Conservation (phyloP, 495 filamentous ascomycete genomes). For the Penicillium crystallinum region DNA sequence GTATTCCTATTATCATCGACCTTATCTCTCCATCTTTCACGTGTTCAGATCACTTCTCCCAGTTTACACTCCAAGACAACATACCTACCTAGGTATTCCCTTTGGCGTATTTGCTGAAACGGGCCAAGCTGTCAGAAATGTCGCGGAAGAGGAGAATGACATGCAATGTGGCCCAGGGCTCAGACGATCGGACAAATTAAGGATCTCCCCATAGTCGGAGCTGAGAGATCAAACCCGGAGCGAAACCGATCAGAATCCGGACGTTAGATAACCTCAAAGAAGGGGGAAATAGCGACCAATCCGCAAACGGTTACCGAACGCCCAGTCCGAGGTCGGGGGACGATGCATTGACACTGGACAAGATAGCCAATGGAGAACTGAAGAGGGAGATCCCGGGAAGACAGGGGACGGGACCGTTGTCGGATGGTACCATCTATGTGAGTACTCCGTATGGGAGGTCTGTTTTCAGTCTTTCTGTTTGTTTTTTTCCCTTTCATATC, state of each 20-base stretch:
- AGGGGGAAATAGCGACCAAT: constrained; percentile 25
- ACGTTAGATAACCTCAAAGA: constrained; percentile 25
- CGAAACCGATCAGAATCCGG: too few species aligned
- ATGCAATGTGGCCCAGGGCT: too few species aligned
- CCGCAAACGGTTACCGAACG: constrained; percentile 13
- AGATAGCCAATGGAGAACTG: background rate
- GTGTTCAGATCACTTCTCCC: constrained; percentile 11
- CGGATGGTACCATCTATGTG: constrained; percentile 17
- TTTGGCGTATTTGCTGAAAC: too few species aligned
- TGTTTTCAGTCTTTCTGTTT: background rate
- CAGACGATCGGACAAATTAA: too few species aligned
- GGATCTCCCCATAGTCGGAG: too few species aligned
- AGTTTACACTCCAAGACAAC: background rate
- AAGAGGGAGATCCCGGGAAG: constrained; percentile 12
- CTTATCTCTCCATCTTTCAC: constrained; percentile 27
- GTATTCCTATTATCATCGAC: constrained; percentile 32
- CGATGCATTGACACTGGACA: background rate
- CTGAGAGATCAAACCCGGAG: too few species aligned
- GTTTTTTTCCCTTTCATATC: background rate
- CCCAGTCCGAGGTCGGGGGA: constrained; percentile 31
- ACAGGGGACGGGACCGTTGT: constrained; percentile 33
- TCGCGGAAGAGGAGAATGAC: too few species aligned
- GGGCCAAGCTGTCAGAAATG: too few species aligned
- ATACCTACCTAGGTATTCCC: too few species aligned
- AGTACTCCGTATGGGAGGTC: background rate